A percentile compares a stretch with the other conserved stretches of the same genome.
Conservation (phyloP, 129 eudicot species). For the Arctium lappa region DNA sequence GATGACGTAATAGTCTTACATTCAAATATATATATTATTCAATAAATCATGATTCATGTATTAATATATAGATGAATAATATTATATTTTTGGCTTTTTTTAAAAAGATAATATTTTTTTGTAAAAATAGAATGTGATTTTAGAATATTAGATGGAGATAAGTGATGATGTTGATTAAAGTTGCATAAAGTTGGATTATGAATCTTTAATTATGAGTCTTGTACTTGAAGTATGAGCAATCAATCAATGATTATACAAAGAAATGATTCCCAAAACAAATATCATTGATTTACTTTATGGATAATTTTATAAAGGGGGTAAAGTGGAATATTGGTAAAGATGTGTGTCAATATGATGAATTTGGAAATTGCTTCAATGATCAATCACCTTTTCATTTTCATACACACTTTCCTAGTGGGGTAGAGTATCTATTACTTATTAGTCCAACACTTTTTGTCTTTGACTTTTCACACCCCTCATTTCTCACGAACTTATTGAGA, state of each 20-base stretch:
- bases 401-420: conserved; percentile 17
- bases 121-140: neutral
- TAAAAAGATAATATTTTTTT: too few relatives aligned
- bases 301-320: conserved; percentile 3
- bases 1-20: too few relatives aligned
- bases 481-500: conserved; percentile 3
- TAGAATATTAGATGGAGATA: conserved; percentile 12
- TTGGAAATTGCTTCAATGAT: conserved; percentile 25
- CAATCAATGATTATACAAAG: conserved; percentile 14
- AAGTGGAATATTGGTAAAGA: conserved; percentile 17
- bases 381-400: conserved; percentile 19
- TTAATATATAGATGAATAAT: too few relatives aligned
- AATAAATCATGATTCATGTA: neutral
- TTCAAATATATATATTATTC: neutral
- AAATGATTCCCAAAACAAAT: conserved; percentile 21
- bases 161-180: conserved; percentile 28
- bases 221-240: conserved; percentile 34
- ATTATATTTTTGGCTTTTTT: too few relatives aligned
- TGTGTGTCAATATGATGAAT: conserved; percentile 14
- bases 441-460: conserved; percentile 27
- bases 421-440: conserved; percentile 17
- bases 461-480: conserved; percentile 25
- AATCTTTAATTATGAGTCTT: conserved; percentile 33
- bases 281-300: conserved; percentile 1
- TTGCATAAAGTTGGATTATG: conserved; percentile 32